phyloP scores from a whole-genome alignment of 169 alveolate species.

The Babesia gibsoni region DNA sequence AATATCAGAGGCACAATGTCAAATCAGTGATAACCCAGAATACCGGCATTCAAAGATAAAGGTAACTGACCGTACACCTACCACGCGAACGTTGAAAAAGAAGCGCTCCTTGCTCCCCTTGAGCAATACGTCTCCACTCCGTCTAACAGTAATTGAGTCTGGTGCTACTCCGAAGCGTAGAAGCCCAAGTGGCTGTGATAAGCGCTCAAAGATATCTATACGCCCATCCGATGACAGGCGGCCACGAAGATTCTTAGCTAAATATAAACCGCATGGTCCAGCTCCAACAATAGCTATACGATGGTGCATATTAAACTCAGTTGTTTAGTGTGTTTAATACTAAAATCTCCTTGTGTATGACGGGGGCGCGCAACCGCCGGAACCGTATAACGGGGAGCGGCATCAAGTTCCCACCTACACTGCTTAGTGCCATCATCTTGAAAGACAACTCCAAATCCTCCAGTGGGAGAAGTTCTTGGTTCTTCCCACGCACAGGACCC shows the following conservation, averaged over 20 bases:
- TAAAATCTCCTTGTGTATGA: conserved; percentile 16
- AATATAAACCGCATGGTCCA: conserved; percentile 87
- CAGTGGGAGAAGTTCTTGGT: not conserved
- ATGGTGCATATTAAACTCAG: conserved; percentile 30
- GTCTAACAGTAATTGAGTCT: conserved; percentile 74
- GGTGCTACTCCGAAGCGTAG: conserved; percentile 87
- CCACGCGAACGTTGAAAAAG: conserved; percentile 78
- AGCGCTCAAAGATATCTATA: conserved; percentile 79
- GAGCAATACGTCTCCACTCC: conserved; percentile 64
- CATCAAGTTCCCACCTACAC: not conserved
- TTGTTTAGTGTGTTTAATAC: not conserved
- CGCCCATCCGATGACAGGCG: conserved; percentile 54
- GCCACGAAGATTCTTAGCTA: conserved; percentile 71
- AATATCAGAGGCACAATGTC: too few relatives aligned
- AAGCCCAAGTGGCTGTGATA: conserved; percentile 81
- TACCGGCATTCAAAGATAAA: too few relatives aligned
- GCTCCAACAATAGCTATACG: conserved; percentile 79
- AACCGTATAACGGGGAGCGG: conserved; percentile 11
- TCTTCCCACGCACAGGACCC: conserved; percentile 16
- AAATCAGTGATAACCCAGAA: too few relatives aligned
- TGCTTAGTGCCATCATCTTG: not conserved
- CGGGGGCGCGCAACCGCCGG: conserved; percentile 12
- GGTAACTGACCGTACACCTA: conserved; percentile 63
- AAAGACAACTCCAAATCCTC: not conserved
- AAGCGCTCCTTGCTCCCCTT: conserved; percentile 50